Evolutionary conservation across 2,329 filamentous ascomycete species (phyloP), one percentile per base, ranked within the genome.

Genomic region (Bipolaris bicolor): DNA sequence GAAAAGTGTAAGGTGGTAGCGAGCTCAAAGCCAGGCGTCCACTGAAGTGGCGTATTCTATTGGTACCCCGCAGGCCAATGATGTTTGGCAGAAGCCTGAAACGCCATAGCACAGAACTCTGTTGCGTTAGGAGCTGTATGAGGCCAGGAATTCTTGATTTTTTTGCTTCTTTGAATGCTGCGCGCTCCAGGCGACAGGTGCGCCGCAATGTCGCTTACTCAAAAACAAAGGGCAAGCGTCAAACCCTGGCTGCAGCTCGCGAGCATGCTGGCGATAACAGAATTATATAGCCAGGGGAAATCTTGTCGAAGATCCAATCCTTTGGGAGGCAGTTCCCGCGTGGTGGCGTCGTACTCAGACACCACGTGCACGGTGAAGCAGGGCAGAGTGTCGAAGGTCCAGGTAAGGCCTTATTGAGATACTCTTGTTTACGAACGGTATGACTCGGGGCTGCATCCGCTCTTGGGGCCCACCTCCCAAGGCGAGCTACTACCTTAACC

Each of bases 31-130:
- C 36, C 22, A 20, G 40, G n/a, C 31, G 31, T 16, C 26, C 18
- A 18, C 29, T 5, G 15, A 33, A 7, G 15, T 41, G 44, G 22
- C 29, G 16, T 37, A 39, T 52, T 34, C 48, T 43, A 60, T 53
- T 59, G 45, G 56, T 51, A 55, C 40, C 49, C 58, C 41, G 41
- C 56, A 53, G 47, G 46, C 41, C n/a, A 43, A 49, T 24, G 31
- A 31, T 56, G 49, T 55, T 48, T 49, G 49, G 39, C 39, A 31
- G 29, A 22, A 10, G 49, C 26, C 45, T 56, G 51, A 59, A 56
- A 55, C 52, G 39, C 43, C n/a, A 40, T 59, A 53, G 56, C 10
- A 26, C 34, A 45, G 47, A 62, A 62, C 52, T 54, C 39, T 60
- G 52, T 57, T 54, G 36, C 22, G 46, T 49, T 54, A 40, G 55